Evolutionary conservation across 768 basidiomycete species (phyloP), one percentile per base, ranked within the genome.

Genomic region (Mycena vulgaris): DNA sequence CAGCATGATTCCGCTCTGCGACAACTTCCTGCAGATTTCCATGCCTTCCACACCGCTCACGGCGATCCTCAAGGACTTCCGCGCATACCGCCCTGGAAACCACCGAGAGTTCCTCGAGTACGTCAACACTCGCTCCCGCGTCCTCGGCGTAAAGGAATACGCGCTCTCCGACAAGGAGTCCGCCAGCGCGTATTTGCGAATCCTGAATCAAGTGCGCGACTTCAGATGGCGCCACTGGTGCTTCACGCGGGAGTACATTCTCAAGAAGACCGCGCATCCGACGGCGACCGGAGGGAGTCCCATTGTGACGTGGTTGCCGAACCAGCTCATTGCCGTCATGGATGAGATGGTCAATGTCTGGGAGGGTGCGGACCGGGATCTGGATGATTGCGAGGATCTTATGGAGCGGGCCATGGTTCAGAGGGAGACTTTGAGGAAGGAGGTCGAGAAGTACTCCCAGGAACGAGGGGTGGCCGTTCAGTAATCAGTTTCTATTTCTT

Each of bases 141-240:
- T 53, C 17, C 66, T 74, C 25, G 37, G 61, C 13, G 27, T 78
- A 42, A 74, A 69, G 47, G 74, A 72, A 28, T 78, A 76, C 57
- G 77, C 78, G 17, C 58, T 76, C 40, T 55, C 55, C 9, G 68
- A 76, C 48, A 55, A 52, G 10, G 59, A 65, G 21, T 75, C 74
- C 33, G 63, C 73, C 19, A 69, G 71, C 19, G 69, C 75, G n/a
- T 79, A 76, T 64, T 63, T 79, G 49, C 69, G 71, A 31, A 73
- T 73, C 47, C 37, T 77, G 45, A 76, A 79, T 55, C 73, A 79
- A 63, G 73, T 78, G 0, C 73, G 78, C 60, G 78, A 81, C 30
- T 78, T 81, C 62, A 63, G 80, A 19, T 75, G 78, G 71, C 73
- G 80, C 13, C 80, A 81, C 52, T 81, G 80, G 80, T 72, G 77